Percentiles rank a stretch among this genome's conserved stretches.
phyloP scores from a whole-genome alignment of 768 basidiomycete species.

The Ramaria sp. region DNA sequence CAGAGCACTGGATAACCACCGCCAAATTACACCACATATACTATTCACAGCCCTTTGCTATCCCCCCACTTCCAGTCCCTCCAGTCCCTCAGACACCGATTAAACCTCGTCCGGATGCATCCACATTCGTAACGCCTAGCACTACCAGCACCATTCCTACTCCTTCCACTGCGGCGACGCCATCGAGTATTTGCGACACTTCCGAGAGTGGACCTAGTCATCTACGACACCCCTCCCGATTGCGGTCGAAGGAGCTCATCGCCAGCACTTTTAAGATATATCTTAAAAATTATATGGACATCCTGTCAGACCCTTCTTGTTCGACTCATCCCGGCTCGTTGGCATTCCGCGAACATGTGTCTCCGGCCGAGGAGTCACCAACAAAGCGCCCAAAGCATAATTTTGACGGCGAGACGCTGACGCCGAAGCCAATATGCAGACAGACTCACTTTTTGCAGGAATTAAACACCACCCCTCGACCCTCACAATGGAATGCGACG shows the following conservation, averaged over 20 bases:
- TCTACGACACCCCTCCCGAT: constrained; percentile 62
- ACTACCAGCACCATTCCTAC: not conserved
- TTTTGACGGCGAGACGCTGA: not conserved
- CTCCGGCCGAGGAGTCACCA: not conserved
- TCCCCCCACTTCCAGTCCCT: constrained; percentile 23
- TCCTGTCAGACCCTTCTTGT: not conserved
- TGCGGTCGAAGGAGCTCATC: constrained; percentile 58
- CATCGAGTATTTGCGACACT: not conserved
- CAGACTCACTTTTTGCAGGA: not conserved
- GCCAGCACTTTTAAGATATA: constrained; percentile 66
- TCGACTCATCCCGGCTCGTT: too few species aligned
- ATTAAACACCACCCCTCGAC: not conserved
- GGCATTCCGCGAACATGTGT: not conserved
- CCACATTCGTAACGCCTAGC: not conserved
- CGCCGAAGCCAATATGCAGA: not conserved
- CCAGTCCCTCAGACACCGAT: constrained; percentile 10
- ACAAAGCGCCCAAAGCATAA: not conserved
- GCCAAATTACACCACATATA: constrained; percentile 38
- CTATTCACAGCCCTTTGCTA: constrained; percentile 47
- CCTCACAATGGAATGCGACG: not conserved
- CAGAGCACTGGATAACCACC: constrained; percentile 44
- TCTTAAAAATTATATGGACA: constrained; percentile 71
- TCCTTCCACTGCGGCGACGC: constrained; percentile 15
- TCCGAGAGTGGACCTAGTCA: constrained; percentile 27
- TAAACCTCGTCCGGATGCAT: not conserved